Conservation (phyloP, 2,329 filamentous ascomycete genomes). For the Pseudocercospora macadamiae region DNA sequence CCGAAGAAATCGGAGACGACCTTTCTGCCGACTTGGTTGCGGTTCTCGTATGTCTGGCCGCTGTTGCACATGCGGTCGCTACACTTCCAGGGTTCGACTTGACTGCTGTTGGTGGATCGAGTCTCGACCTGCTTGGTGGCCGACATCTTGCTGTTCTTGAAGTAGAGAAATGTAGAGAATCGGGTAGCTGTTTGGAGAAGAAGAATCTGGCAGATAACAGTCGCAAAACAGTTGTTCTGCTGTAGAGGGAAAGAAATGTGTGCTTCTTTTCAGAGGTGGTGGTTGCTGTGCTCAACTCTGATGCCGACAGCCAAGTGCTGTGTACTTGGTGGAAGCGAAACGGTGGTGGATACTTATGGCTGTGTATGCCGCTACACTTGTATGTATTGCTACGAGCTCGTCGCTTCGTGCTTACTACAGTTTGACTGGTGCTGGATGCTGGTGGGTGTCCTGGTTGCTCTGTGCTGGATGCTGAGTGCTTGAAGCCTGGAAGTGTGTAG, state of each 20-base stretch:
- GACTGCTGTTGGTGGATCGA: not conserved
- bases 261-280: not conserved
- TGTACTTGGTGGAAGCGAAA: not conserved
- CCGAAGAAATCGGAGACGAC: constrained; percentile 81
- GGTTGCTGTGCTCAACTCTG: not conserved
- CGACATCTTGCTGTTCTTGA: not conserved
- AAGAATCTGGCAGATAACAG: not conserved
- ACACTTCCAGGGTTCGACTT: constrained; percentile 17
- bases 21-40: constrained; percentile 56
- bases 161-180: not conserved
- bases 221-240: not conserved
- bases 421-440: not conserved
- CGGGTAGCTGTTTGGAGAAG: not conserved
- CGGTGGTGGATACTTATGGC: not conserved
- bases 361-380: too few relatives aligned
- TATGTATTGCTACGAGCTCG: too few relatives aligned
- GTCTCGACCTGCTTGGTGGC: not conserved
- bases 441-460: not conserved
- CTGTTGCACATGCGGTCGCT: constrained; percentile 23
- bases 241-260: not conserved
- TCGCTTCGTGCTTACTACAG: too few relatives aligned
- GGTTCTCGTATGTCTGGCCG: constrained; percentile 13
- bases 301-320: not conserved
- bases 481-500: not conserved
- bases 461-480: not conserved